Percentiles rank a stretch among this genome's conserved stretches.
Conservation (phyloP, 305 asterid genomes). For the Fraxinus platypoda region DNA sequence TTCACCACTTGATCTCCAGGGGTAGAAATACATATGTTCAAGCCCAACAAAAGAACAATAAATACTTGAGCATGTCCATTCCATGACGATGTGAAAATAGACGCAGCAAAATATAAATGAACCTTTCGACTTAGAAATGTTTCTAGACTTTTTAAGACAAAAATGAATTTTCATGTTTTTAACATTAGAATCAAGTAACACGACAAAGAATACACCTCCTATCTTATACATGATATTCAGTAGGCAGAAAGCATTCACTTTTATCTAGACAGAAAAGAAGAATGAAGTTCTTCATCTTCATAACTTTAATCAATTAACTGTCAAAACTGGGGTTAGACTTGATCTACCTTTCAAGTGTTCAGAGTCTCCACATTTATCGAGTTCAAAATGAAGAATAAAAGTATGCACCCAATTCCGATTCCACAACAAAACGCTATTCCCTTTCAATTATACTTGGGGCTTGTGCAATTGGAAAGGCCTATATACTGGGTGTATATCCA, state of each 20-base stretch:
- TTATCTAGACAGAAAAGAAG: background rate
- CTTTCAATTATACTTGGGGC: slow-evolving; percentile 8
- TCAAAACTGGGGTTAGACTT: slow-evolving; percentile 7
- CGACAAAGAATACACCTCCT: background rate
- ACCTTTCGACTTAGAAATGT: background rate
- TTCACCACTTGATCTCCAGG: background rate
- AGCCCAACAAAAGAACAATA: background rate
- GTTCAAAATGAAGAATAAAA: slow-evolving; percentile 15
- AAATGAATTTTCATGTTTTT: background rate
- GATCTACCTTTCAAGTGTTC: background rate
- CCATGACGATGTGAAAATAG: background rate
- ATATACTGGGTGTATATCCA: slow-evolving; percentile 14
- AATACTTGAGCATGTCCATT: background rate
- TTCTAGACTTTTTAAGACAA: background rate
- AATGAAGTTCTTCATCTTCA: background rate
- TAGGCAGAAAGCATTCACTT: background rate
- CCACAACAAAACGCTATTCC: slow-evolving; percentile 20
- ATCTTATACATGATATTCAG: background rate
- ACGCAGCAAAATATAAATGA: background rate
- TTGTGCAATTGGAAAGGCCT: slow-evolving; percentile 27
- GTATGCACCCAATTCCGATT: slow-evolving; percentile 17
- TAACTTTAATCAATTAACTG: background rate
- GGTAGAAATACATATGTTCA: background rate
- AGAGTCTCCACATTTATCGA: background rate
- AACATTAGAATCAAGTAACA: background rate